A percentile compares a stretch with the other conserved stretches of the same genome.
phyloP scores from a whole-genome alignment of 805 yeast genomes.

The Pichia californica region DNA sequence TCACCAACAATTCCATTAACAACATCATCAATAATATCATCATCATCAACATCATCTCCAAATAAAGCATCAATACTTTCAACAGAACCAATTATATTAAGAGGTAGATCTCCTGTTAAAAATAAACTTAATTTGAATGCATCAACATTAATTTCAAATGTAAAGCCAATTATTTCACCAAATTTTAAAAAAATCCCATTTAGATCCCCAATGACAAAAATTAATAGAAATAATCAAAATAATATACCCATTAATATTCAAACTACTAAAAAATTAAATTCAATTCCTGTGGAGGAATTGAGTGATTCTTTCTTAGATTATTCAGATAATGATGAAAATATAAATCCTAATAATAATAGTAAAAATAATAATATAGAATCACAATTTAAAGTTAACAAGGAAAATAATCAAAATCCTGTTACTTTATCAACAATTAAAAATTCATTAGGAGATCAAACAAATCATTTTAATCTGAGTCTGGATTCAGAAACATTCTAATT shows the following conservation, averaged over 20 bases:
- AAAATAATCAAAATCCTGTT: neutral
- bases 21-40: slow-evolving; percentile 2
- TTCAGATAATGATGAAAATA: slow-evolving; percentile 11
- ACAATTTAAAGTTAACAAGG: too few species aligned
- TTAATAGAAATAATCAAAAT: neutral
- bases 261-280: slow-evolving; percentile 14
- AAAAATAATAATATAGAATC: too few species aligned
- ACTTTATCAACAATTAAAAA: neutral
- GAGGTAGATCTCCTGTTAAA: slow-evolving; percentile 7
- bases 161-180: neutral
- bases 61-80: too few species aligned
- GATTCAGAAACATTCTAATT: slow-evolving; percentile 12
- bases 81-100: slow-evolving; percentile 1
- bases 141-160: neutral
- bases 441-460: neutral
- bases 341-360: neutral
- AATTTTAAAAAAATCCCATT: neutral
- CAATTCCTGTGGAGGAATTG: slow-evolving; percentile 20
- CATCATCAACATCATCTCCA: too few species aligned
- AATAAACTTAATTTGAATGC: too few species aligned
- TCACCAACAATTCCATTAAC: slow-evolving; percentile 2
- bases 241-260: slow-evolving; percentile 14
- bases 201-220: slow-evolving; percentile 4
- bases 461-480: slow-evolving; percentile 8
- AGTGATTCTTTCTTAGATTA: slow-evolving; percentile 22